Conservation (phyloP, 441 rosid species). For the Aleurites moluccanus region DNA sequence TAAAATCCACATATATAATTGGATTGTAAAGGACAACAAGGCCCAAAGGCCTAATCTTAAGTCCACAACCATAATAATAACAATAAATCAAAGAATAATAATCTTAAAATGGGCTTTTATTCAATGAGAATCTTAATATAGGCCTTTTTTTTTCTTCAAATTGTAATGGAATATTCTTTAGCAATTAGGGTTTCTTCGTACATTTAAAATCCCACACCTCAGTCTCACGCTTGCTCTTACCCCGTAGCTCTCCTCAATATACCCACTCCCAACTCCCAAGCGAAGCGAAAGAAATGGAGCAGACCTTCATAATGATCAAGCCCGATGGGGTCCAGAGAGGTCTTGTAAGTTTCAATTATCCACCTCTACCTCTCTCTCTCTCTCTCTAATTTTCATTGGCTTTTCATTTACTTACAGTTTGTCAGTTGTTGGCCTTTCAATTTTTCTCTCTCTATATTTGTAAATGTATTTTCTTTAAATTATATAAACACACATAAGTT, state of each 20-base stretch:
- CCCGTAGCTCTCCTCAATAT: neutral
- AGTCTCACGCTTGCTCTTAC: too few relatives aligned
- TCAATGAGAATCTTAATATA: too few relatives aligned
- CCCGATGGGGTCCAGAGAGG: conserved; percentile 96
- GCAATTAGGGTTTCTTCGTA: conserved; percentile 13
- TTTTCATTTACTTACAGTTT: too few relatives aligned
- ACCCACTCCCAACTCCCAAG: neutral
- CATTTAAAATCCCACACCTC: neutral
- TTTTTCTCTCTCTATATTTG: neutral
- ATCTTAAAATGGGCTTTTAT: neutral
- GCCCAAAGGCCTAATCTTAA: too few relatives aligned
- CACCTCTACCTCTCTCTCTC: too few relatives aligned
- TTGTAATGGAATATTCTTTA: conserved; percentile 2
- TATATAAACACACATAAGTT: neutral
- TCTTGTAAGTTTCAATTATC: conserved; percentile 47
- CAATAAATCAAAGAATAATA: too few relatives aligned
- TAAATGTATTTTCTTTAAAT: too few relatives aligned
- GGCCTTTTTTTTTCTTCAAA: neutral
- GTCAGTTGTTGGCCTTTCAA: neutral
- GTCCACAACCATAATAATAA: too few relatives aligned
- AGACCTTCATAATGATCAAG: conserved; percentile 95
- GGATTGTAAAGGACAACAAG: too few relatives aligned
- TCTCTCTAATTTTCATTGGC: neutral
- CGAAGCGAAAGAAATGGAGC: conserved; percentile 51
- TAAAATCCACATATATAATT: too few relatives aligned